Percentiles rank a stretch among this genome's conserved stretches.
Conservation (phyloP, 306 rosid genomes). For the Luffa acutangula region DNA sequence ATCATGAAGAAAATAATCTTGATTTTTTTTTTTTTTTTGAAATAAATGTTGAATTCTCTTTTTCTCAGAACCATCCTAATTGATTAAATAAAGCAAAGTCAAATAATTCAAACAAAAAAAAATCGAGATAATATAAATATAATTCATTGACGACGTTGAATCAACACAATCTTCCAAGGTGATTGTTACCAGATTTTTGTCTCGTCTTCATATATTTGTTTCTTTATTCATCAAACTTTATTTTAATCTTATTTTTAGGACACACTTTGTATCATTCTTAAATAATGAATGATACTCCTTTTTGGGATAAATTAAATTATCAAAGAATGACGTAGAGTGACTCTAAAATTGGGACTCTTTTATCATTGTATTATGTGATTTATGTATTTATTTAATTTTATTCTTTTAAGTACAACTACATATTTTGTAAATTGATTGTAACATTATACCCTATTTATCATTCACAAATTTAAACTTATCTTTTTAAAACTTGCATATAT, state of each 20-base stretch:
- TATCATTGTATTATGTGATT: too few relatives aligned
- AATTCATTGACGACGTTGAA: background rate
- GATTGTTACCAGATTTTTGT: background rate
- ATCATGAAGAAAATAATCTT: background rate
- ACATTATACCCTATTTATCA: too few relatives aligned
- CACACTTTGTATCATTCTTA: background rate
- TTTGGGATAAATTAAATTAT: background rate
- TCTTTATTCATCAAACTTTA: background rate
- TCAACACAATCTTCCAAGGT: background rate
- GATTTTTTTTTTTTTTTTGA: too few relatives aligned
- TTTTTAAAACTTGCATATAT: too few relatives aligned
- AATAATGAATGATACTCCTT: background rate
- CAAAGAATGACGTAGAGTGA: background rate
- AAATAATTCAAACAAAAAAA: background rate
- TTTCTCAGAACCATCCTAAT: background rate
- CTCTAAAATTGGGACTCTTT: background rate
- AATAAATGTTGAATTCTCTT: background rate
- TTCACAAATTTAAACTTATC: too few relatives aligned
- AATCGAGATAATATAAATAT: background rate
- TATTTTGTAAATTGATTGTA: too few relatives aligned
- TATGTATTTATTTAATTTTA: too few relatives aligned
- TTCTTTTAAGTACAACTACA: too few relatives aligned
- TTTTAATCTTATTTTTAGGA: background rate
- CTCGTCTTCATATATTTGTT: background rate
- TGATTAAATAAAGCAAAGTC: background rate